A percentile compares a stretch with the other conserved stretches of the same genome.
Evolutionary conservation across 495 filamentous ascomycete species (phyloP).

Genomic region (Talaromyces proteolyticus): DNA sequence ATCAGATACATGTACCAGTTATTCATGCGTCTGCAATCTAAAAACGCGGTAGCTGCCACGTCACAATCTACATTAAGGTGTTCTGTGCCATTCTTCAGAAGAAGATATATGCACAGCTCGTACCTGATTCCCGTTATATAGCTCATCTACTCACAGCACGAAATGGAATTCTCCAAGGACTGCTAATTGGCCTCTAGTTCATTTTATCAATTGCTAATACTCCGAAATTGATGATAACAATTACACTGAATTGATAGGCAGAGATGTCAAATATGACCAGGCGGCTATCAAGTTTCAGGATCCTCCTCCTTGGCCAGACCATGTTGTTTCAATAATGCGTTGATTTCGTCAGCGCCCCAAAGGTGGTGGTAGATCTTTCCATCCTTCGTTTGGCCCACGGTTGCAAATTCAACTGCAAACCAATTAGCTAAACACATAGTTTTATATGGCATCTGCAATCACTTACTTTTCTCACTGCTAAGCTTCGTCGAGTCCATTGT

Average conservation of each 20-base stretch:
- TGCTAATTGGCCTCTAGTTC: not conserved
- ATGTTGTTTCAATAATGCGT: conserved; percentile 87
- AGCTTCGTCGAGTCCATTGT: conserved; percentile 99
- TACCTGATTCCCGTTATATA: no score
- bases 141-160: no score
- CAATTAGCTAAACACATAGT: no score
- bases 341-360: conserved; percentile 97
- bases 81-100: no score
- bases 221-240: not conserved
- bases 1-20: no score
- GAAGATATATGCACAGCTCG: no score
- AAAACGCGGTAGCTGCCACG: not conserved
- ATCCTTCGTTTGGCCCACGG: conserved; percentile 88
- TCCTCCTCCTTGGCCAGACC: conserved; percentile 86
- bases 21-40: no score
- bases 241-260: not conserved
- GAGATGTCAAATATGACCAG: not conserved
- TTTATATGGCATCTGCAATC: no score
- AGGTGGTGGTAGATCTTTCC: conserved; percentile 97
- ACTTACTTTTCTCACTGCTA: conserved; percentile 96
- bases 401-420: conserved; percentile 99
- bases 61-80: not conserved
- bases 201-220: not conserved
- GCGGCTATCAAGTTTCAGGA: conserved; percentile 48
- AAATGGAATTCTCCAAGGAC: no score